phyloP scores from a whole-genome alignment of 129 eudicot species.

The Artemisia annua region DNA sequence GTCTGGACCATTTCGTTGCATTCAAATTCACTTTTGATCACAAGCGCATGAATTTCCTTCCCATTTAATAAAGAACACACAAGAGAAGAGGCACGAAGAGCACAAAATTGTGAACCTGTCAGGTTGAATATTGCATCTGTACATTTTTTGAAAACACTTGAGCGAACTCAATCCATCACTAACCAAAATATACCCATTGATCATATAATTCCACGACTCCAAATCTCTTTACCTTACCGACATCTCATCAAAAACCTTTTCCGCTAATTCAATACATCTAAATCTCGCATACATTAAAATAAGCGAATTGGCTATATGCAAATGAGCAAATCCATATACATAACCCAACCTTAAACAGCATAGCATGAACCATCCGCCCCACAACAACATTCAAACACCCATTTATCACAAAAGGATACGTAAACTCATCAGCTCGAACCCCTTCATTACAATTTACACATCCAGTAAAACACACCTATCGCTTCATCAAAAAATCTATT shows the following conservation, averaged over 20 bases:
- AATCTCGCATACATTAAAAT: constrained; percentile 60
- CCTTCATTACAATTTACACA: constrained; percentile 56
- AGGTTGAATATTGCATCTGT: constrained; percentile 26
- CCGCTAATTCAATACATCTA: constrained; percentile 46
- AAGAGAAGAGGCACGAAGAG: constrained; percentile 57
- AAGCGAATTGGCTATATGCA: constrained; percentile 61
- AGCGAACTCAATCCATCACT: constrained; percentile 60
- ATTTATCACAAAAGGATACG: constrained; percentile 68
- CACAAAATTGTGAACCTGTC: constrained; percentile 59
- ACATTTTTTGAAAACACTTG: constrained; percentile 49
- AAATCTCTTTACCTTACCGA: constrained; percentile 48
- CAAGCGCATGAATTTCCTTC: constrained; percentile 60
- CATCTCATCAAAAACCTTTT: constrained; percentile 59
- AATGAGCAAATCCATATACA: constrained; percentile 47
- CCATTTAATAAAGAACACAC: constrained; percentile 44
- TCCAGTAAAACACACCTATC: constrained; percentile 36
- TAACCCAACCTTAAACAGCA: constrained; percentile 50
- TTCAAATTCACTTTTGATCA: constrained; percentile 41
- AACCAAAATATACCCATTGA: constrained; percentile 57
- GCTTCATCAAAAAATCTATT: constrained; percentile 47
- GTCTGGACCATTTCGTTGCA: constrained; percentile 58
- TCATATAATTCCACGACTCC: constrained; percentile 81
- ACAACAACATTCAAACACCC: constrained; percentile 38
- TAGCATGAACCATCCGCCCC: constrained; percentile 49
- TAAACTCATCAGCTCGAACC: constrained; percentile 48